A percentile compares a stretch with the other conserved stretches of the same genome.
Evolutionary conservation across 2,329 filamentous ascomycete genomes (phyloP).

Genomic region (Aspergillus carbonarius): DNA sequence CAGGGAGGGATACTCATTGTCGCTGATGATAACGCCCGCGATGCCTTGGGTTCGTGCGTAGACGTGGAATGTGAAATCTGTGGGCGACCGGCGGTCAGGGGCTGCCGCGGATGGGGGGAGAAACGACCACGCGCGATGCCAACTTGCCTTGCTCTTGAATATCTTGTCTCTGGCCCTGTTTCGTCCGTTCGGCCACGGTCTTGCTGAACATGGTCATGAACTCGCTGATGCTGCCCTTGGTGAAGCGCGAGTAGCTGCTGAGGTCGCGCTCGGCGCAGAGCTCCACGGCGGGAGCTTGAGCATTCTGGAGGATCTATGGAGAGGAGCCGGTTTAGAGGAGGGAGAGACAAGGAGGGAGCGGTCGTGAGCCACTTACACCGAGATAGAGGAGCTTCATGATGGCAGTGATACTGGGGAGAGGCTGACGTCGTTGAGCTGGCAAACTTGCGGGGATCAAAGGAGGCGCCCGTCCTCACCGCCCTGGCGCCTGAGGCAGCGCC

Average conservation of each 20-base stretch:
- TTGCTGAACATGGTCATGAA: constrained; percentile 85
- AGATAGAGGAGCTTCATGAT: constrained; percentile 87
- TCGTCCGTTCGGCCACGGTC: constrained; percentile 82
- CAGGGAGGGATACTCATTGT: constrained; percentile 71
- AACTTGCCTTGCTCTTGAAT: constrained; percentile 57
- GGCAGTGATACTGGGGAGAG: constrained; percentile 27
- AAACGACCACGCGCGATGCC: background rate
- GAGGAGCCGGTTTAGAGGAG: background rate
- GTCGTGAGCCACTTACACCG: constrained; percentile 60
- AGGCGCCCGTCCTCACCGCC: constrained; percentile 3
- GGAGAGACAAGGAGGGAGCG: constrained; percentile 5
- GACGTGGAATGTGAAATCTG: constrained; percentile 62
- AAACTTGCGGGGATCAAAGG: constrained; percentile 2
- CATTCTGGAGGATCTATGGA: constrained; percentile 76
- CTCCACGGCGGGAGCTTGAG: constrained; percentile 72
- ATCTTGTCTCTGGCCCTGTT: constrained; percentile 77
- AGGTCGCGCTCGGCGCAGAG: constrained; percentile 75
- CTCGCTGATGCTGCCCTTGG: constrained; percentile 59
- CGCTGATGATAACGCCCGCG: constrained; percentile 73
- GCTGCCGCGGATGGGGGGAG: background rate
- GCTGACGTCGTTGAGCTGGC: constrained; percentile 16
- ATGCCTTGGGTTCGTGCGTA: constrained; percentile 70
- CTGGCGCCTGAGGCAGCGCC: constrained; percentile 2
- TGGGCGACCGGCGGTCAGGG: constrained; percentile 7
- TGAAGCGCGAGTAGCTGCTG: constrained; percentile 75